These are phyloP conservation scores for Xylariaceae sp. DNA, from an alignment of 2,329 filamentous ascomycete genomes.

Conservation along the genomic window DNA sequence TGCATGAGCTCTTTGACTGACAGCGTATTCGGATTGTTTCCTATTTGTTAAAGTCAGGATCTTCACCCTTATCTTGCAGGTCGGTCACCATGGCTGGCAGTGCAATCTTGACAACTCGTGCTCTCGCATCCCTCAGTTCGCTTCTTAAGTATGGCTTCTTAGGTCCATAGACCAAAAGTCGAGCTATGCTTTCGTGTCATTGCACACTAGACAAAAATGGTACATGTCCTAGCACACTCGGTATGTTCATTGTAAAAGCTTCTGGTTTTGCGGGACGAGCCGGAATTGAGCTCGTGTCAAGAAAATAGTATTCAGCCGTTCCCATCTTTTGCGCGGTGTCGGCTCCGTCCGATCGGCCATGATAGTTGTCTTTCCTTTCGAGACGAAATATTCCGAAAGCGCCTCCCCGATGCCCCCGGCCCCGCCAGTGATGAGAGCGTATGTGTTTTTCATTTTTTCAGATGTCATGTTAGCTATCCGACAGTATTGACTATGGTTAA, in stretches of 20 bases:
- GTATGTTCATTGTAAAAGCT: slow-evolving; percentile 56
- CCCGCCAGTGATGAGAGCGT: slow-evolving; percentile 54
- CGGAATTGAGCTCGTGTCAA: slow-evolving; percentile 52
- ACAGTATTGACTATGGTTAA: not conserved
- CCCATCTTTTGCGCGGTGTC: slow-evolving; percentile 49
- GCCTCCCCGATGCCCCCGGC: slow-evolving; percentile 55
- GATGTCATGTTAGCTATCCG: slow-evolving; percentile 12
- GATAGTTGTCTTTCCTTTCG: slow-evolving; percentile 52
- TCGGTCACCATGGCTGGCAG: slow-evolving; percentile 58
- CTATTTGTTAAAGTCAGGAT: slow-evolving; percentile 64
- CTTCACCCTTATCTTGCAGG: slow-evolving; percentile 56
- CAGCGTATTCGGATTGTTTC: slow-evolving; percentile 51
- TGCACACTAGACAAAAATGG: slow-evolving; percentile 58
- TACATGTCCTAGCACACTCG: slow-evolving; percentile 54
- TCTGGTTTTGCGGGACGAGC: slow-evolving; percentile 51
- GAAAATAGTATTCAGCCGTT: slow-evolving; percentile 52
- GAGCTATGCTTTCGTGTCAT: slow-evolving; percentile 61
- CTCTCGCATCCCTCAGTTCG: slow-evolving; percentile 43
- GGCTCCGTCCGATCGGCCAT: slow-evolving; percentile 58
- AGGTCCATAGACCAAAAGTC: slow-evolving; percentile 61
- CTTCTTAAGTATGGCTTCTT: no score
- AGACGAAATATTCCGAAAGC: slow-evolving; percentile 50
- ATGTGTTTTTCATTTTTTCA: slow-evolving; percentile 41
- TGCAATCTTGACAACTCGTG: slow-evolving; percentile 58
- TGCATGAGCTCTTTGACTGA: slow-evolving; percentile 58